Evolutionary conservation across 2,329 filamentous ascomycete genomes (phyloP), one percentile per base, ranked within the genome.

Genomic region (Aspergillus phoenicis): DNA sequence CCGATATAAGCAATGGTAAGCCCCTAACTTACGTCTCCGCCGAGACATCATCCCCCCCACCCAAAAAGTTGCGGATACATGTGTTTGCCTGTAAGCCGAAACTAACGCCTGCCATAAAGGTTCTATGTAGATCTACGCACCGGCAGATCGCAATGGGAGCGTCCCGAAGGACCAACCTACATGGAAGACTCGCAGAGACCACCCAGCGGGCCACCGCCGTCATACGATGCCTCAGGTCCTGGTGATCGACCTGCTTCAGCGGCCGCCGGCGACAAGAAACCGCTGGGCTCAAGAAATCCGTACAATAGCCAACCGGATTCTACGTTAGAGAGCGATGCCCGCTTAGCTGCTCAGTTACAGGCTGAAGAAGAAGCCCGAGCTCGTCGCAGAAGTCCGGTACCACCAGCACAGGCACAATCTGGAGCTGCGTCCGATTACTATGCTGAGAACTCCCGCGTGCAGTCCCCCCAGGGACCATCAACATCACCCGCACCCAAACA

Each of bases 71-170:
- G 10, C 24, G 11, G 11, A 36, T 15, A 36, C 28, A 30, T 30
- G 2, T 11, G 20, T 17, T 38, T 17, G 57, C 7, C 43, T 17
- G 51, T 15, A 47, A 52, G 20, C 30, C 57, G 45, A 62, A 59
- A 53, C 58, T 67, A 62, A 73, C 57, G 5, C 39, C 26, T 15
- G 17, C 7, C 20, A n/a, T 20, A 7, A 64, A 92, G 89, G 89
- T 97, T 95, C 85, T 97, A 91, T 80, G 90, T 97, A 62, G 95
- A 97, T 80, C 86, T 90, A 63, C 86, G 88, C 77, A 97, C 93
- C 66, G 95, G 95, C 71, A 84, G 90, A 73, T 96, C 93, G 5
- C 90, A 94, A 83, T 97, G 93, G 93, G 90, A 96, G 4, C 89
- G 87, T 68, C 93, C 93, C 17, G 91, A 87, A 39, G 83, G 83